Percentiles rank a stretch among this genome's conserved stretches.
These are phyloP conservation scores for Fonsecaea pugnacius DNA, from an alignment of 2,329 filamentous ascomycete species.

Conservation along the genomic window DNA sequence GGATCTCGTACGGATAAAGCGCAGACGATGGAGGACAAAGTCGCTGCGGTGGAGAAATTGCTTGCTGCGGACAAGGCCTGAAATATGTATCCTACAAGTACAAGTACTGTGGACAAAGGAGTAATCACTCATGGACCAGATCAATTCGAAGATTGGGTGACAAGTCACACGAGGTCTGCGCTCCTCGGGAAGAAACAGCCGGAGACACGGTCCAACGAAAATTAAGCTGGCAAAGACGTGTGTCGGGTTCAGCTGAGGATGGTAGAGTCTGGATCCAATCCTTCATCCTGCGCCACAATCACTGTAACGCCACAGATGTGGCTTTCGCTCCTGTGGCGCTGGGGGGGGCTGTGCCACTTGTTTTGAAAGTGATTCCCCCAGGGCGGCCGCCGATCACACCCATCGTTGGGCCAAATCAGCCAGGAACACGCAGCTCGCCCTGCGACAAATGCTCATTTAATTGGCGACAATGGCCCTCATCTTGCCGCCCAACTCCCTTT, in stretches of 20 bases:
- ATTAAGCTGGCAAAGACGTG: conserved; percentile 1
- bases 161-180: not conserved
- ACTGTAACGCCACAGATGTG: conserved; percentile 12
- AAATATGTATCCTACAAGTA: not conserved
- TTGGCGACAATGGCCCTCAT: conserved; percentile 28
- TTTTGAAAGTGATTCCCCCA: conserved; percentile 7
- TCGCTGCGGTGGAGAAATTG: conserved; percentile 63
- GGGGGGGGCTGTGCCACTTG: conserved; percentile 24
- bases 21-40: conserved; percentile 81
- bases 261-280: not conserved
- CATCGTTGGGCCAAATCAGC: conserved; percentile 23
- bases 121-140: not conserved
- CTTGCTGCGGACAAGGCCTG: conserved; percentile 43
- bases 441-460: conserved; percentile 27
- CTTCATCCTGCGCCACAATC: not conserved
- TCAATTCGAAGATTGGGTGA: not conserved
- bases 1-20: conserved; percentile 86
- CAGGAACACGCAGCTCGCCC: conserved; percentile 30
- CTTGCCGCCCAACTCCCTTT: conserved; percentile 30
- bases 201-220: not conserved
- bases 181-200: not conserved
- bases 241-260: not conserved
- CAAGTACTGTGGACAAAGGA: not conserved
- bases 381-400: conserved; percentile 3
- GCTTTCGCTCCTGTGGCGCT: not conserved